Percentiles rank a stretch among this genome's conserved stretches.
These are phyloP conservation scores for Fusarium sp. DNA, from an alignment of 2,329 filamentous ascomycete genomes.

Conservation along the genomic window DNA sequence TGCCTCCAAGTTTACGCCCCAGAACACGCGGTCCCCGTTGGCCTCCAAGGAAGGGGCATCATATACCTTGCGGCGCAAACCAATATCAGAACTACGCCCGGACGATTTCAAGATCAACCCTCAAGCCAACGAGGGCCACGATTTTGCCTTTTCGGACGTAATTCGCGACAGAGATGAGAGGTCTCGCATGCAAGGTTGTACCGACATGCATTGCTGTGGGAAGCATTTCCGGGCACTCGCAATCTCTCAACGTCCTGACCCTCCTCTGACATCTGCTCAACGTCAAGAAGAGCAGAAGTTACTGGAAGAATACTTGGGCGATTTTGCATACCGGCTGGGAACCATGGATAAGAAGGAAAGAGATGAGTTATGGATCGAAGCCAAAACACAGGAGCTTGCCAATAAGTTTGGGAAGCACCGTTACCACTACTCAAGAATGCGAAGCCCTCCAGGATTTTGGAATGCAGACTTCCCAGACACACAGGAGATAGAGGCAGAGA, in stretches of 20 bases:
- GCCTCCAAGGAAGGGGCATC: slow-evolving; percentile 38
- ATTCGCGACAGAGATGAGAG: slow-evolving; percentile 77
- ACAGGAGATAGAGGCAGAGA: slow-evolving; percentile 78
- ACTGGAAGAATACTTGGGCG: slow-evolving; percentile 68
- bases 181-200: slow-evolving; percentile 78
- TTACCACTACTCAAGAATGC: slow-evolving; percentile 75
- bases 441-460: slow-evolving; percentile 91
- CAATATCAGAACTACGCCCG: slow-evolving; percentile 66
- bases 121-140: slow-evolving; percentile 73
- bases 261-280: slow-evolving; percentile 51
- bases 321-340: slow-evolving; percentile 68
- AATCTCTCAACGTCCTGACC: slow-evolving; percentile 57
- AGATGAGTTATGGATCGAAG: slow-evolving; percentile 76
- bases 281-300: slow-evolving; percentile 59
- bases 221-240: slow-evolving; percentile 76
- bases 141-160: slow-evolving; percentile 80
- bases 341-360: slow-evolving; percentile 70
- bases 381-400: slow-evolving; percentile 77
- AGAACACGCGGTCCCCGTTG: slow-evolving; percentile 25
- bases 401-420: slow-evolving; percentile 82
- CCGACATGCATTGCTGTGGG: slow-evolving; percentile 80
- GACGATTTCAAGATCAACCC: slow-evolving; percentile 89
- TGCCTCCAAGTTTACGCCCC: slow-evolving; percentile 17
- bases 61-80: slow-evolving; percentile 65
- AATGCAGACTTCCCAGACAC: slow-evolving; percentile 88